These are phyloP conservation scores for Cladosporium cucumerinum DNA, from an alignment of 2,329 filamentous ascomycete genomes.

Conservation along the genomic window DNA sequence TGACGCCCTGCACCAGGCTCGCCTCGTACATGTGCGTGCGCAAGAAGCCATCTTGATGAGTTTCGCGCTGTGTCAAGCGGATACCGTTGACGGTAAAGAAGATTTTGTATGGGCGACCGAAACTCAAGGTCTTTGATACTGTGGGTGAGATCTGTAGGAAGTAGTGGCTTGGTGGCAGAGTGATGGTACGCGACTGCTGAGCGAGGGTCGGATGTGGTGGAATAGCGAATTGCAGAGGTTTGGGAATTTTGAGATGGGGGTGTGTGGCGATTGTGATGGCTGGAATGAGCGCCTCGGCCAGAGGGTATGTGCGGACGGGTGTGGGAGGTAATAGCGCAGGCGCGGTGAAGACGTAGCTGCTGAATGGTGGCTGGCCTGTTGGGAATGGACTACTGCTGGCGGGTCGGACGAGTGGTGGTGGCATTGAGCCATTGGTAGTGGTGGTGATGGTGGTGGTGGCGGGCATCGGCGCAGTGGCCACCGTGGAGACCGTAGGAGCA, in stretches of 20 bases:
- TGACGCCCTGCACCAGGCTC: constrained; percentile 67
- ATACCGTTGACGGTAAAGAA: constrained; percentile 70
- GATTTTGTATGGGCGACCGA: constrained; percentile 69
- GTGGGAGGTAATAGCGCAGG: constrained; percentile 38
- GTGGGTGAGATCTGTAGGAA: constrained; percentile 68
- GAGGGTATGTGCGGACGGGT: constrained; percentile 30
- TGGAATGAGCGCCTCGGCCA: constrained; percentile 63
- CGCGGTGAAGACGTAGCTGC: constrained; percentile 31
- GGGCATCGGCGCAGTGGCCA: constrained; percentile 1
- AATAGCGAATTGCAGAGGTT: constrained; percentile 62
- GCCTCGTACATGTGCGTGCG: constrained; percentile 72
- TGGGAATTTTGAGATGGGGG: constrained; percentile 57
- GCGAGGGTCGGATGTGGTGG: constrained; percentile 62
- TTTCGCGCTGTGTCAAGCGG: constrained; percentile 52
- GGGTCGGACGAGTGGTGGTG: constrained; percentile 29
- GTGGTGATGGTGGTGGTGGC: background rate
- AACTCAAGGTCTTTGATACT: constrained; percentile 55
- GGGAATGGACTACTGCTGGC: constrained; percentile 30
- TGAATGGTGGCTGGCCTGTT: constrained; percentile 22
- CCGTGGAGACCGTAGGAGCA: constrained; percentile 23
- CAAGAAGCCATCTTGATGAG: constrained; percentile 35
- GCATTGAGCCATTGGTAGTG: constrained; percentile 32
- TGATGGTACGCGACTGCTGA: constrained; percentile 70
- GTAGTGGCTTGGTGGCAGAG: constrained; percentile 63
- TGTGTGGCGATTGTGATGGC: constrained; percentile 66